Conservation (phyloP, 2,329 filamentous ascomycete genomes). For the Microdochium nivale region DNA sequence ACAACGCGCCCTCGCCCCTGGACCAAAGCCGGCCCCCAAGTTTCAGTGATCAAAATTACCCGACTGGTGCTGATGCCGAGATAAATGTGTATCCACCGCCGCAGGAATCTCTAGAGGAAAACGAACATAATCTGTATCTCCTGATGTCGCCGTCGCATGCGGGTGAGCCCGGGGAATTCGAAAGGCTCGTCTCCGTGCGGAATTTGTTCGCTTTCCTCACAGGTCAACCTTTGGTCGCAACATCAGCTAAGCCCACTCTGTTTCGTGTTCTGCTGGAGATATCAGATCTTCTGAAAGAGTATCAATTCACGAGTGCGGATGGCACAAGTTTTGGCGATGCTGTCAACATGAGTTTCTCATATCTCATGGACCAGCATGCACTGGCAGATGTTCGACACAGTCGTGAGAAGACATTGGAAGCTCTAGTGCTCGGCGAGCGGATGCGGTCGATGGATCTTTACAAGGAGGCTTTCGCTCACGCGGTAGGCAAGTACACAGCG, state of each 20-base stretch:
- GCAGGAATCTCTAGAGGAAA: slow-evolving; percentile 8
- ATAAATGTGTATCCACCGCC: slow-evolving; percentile 24
- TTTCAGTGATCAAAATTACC: slow-evolving; percentile 36
- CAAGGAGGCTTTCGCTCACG: slow-evolving; percentile 86
- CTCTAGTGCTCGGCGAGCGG: slow-evolving; percentile 77
- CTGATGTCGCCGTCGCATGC: neutral
- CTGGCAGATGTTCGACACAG: slow-evolving; percentile 75
- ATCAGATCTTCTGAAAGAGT: slow-evolving; percentile 43
- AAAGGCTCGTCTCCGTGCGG: slow-evolving; percentile 48
- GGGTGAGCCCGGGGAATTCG: slow-evolving; percentile 30
- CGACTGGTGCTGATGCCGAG: slow-evolving; percentile 41
- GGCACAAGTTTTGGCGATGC: slow-evolving; percentile 51
- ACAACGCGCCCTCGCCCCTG: slow-evolving; percentile 19
- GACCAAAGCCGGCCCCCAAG: slow-evolving; percentile 29
- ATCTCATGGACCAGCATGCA: slow-evolving; percentile 68
- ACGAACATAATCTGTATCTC: neutral
- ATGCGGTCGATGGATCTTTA: slow-evolving; percentile 79
- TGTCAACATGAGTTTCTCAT: slow-evolving; percentile 57
- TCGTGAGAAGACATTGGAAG: slow-evolving; percentile 82
- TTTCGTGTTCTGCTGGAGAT: slow-evolving; percentile 49
- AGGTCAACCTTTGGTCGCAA: slow-evolving; percentile 54
- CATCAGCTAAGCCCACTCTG: slow-evolving; percentile 38
- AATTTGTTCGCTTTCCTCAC: slow-evolving; percentile 61
- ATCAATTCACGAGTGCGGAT: slow-evolving; percentile 47
- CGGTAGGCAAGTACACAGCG: slow-evolving; percentile 75